Evolutionary conservation across 1,284 basidiomycete genomes (phyloP).

Genomic region (Calocybe gambosa): DNA sequence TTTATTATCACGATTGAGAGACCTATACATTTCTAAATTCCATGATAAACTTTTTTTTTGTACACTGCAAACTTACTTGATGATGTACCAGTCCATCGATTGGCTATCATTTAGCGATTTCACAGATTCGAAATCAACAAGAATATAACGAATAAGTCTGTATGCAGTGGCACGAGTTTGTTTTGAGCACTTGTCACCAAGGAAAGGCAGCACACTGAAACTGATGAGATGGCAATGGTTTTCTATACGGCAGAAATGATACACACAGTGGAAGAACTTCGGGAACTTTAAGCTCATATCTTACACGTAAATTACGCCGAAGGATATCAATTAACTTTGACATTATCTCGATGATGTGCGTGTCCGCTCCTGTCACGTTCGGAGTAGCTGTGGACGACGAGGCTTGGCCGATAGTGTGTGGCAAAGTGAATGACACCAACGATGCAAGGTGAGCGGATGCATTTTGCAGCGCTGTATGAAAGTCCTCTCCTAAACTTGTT

Average conservation of each 20-base stretch:
- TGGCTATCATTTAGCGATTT: constrained; percentile 51
- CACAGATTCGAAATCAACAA: constrained; percentile 68
- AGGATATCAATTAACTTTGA: constrained; percentile 63
- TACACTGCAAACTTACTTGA: constrained; percentile 51
- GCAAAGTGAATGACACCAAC: constrained; percentile 35
- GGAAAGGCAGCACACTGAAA: constrained; percentile 63
- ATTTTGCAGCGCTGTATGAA: constrained; percentile 59
- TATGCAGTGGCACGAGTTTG: constrained; percentile 82
- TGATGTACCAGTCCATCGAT: constrained; percentile 83
- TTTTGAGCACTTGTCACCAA: constrained; percentile 72
- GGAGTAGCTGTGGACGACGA: constrained; percentile 30
- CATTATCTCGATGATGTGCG: constrained; percentile 59
- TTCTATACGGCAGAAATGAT: constrained; percentile 15
- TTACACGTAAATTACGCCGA: constrained; percentile 70
- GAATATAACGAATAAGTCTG: constrained; percentile 75
- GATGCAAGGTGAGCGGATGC: constrained; percentile 52
- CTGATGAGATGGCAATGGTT: constrained; percentile 7
- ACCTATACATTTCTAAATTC: constrained; percentile 36
- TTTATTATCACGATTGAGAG: constrained; percentile 82
- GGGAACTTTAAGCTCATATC: constrained; percentile 66
- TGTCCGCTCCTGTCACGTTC: constrained; percentile 43
- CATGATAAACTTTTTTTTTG: neutral
- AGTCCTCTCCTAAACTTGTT: constrained; percentile 47
- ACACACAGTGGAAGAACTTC: constrained; percentile 69
- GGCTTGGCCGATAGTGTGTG: constrained; percentile 32